Conservation (phyloP, 805 yeast species). For the Zygoascus biomembranicola region DNA sequence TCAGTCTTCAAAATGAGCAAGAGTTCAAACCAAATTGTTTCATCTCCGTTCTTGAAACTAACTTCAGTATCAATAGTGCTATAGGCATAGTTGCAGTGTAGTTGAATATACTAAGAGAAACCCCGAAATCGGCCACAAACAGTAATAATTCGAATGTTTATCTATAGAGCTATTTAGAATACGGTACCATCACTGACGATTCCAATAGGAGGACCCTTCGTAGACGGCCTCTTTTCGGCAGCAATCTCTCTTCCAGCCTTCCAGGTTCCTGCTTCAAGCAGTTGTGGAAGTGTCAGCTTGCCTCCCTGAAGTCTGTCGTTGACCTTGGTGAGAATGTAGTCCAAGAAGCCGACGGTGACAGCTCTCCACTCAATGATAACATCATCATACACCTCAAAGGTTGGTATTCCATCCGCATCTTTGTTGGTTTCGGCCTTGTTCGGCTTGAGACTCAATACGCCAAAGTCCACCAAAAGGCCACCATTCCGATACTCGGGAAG, state of each 20-base stretch:
- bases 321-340: slow-evolving; percentile 42
- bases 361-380: slow-evolving; percentile 65
- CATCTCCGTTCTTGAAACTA: not conserved
- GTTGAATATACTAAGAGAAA: not conserved
- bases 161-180: slow-evolving; percentile 30
- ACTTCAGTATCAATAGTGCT: not conserved
- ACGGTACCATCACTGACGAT: slow-evolving; percentile 58
- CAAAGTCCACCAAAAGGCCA: slow-evolving; percentile 52
- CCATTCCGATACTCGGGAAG: slow-evolving; percentile 59
- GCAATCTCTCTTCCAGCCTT: slow-evolving; percentile 58
- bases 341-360: slow-evolving; percentile 48
- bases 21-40: not conserved
- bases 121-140: not conserved
- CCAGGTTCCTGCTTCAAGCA: slow-evolving; percentile 66
- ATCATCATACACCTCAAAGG: slow-evolving; percentile 47
- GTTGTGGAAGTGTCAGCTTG: slow-evolving; percentile 41
- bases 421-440: slow-evolving; percentile 21
- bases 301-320: slow-evolving; percentile 35
- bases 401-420: slow-evolving; percentile 34
- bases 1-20: slow-evolving; percentile 31
- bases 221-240: slow-evolving; percentile 37
- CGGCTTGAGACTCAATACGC: slow-evolving; percentile 41
- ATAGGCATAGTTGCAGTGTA: not conserved
- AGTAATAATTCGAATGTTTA: not conserved
- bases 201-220: slow-evolving; percentile 58